These are phyloP conservation scores for Oryza nivara DNA, from an alignment of 176 grass and related monocot species.

Conservation along the genomic window DNA sequence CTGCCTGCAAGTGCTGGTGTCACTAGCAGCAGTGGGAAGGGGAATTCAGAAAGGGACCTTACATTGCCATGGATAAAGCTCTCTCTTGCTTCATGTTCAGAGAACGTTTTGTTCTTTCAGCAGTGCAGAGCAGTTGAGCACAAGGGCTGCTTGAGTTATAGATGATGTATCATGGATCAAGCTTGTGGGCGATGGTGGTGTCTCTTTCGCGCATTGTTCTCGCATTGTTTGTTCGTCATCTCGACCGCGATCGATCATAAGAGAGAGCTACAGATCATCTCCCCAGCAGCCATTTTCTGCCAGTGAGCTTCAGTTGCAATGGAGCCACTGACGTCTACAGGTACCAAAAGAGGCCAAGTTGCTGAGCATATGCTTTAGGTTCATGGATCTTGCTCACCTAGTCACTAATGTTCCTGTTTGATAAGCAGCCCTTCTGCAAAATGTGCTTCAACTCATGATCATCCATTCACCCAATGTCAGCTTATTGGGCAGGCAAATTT, in stretches of 20 bases:
- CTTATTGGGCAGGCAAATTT: neutral
- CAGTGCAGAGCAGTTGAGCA: slow-evolving; percentile 42
- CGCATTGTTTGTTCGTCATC: slow-evolving; percentile 20
- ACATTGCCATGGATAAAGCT: slow-evolving; percentile 22
- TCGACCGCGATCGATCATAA: neutral
- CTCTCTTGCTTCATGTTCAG: neutral
- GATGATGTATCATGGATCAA: slow-evolving; percentile 33
- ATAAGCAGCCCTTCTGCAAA: slow-evolving; percentile 61
- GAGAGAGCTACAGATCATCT: slow-evolving; percentile 9
- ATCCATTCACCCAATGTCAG: slow-evolving; percentile 31
- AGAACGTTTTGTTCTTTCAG: slow-evolving; percentile 24
- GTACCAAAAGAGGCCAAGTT: slow-evolving; percentile 7
- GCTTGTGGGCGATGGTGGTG: neutral
- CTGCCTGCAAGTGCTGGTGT: slow-evolving; percentile 46
- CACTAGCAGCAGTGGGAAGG: slow-evolving; percentile 61
- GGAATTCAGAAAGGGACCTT: slow-evolving; percentile 33
- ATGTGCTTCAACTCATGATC: slow-evolving; percentile 34
- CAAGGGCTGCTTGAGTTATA: slow-evolving; percentile 38
- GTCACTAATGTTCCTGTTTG: neutral
- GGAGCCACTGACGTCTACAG: neutral
- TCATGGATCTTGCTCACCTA: slow-evolving; percentile 10
- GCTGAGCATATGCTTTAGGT: slow-evolving; percentile 1
- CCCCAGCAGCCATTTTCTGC: slow-evolving; percentile 26
- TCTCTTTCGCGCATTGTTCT: slow-evolving; percentile 36
- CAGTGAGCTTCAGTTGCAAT: slow-evolving; percentile 15